These are phyloP conservation scores for Trametes pubescens DNA, from an alignment of 1,284 basidiomycete genomes.

Conservation along the genomic window DNA sequence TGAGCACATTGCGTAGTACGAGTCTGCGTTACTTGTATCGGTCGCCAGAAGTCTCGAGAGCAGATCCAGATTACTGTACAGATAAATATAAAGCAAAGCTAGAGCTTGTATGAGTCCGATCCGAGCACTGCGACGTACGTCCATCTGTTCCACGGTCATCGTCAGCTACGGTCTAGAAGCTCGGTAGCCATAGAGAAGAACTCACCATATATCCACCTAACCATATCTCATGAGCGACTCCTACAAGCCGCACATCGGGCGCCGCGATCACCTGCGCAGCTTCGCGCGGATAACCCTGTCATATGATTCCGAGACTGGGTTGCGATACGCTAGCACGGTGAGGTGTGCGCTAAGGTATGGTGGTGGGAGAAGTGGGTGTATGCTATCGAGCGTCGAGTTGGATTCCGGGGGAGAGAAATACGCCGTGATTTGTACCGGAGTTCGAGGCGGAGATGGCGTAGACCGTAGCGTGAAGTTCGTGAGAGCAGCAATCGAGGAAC, in stretches of 20 bases:
- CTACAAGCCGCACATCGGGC: not conserved
- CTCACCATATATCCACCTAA: conserved; percentile 20
- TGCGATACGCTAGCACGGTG: conserved; percentile 67
- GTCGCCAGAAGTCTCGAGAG: conserved; percentile 12
- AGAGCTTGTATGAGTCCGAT: conserved; percentile 12
- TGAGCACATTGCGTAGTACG: conserved; percentile 4
- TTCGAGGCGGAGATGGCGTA: conserved; percentile 52
- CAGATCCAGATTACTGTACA: conserved; percentile 27
- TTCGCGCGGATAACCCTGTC: conserved; percentile 71
- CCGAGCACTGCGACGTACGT: conserved; percentile 10
- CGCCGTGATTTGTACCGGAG: conserved; percentile 53
- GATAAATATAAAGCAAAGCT: conserved; percentile 30
- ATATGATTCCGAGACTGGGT: conserved; percentile 72
- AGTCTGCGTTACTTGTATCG: conserved; percentile 3
- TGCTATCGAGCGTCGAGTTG: conserved; percentile 58
- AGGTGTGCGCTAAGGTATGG: conserved; percentile 75
- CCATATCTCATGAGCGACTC: conserved; percentile 11
- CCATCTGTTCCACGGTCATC: conserved; percentile 5
- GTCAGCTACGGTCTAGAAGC: conserved; percentile 11
- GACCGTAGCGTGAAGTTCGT: conserved; percentile 69
- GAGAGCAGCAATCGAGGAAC: conserved; percentile 68
- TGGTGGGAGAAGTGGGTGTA: conserved; percentile 72
- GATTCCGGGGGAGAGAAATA: conserved; percentile 66
- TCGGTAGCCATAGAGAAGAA: not conserved
- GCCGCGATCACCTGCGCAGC: conserved; percentile 37